phyloP scores from a whole-genome alignment of 1,284 basidiomycete species.

The Heterobasidion occidentale region DNA sequence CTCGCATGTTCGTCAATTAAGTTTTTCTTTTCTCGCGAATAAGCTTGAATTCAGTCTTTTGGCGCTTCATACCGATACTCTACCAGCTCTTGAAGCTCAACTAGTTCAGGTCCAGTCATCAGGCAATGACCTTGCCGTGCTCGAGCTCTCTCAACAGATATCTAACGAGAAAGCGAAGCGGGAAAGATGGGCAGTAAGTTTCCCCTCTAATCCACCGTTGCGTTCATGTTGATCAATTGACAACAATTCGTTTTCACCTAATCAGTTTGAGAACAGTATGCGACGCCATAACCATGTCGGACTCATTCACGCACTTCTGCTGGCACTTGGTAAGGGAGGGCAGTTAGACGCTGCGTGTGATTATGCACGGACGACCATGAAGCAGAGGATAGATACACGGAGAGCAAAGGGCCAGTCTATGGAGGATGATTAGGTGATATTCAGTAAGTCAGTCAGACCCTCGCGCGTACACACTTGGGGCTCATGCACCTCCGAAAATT shows the following conservation, averaged over 20 bases:
- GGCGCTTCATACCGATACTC: conserved; percentile 73
- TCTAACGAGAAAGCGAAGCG: conserved; percentile 74
- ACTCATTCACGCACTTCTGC: conserved; percentile 62
- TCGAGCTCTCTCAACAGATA: conserved; percentile 53
- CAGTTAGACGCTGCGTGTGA: conserved; percentile 41
- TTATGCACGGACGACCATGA: conserved; percentile 40
- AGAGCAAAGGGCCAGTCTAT: conserved; percentile 21
- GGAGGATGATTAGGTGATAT: background rate
- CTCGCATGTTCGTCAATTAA: background rate
- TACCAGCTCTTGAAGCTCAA: conserved; percentile 57
- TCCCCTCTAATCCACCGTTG: conserved; percentile 3
- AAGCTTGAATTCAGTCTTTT: conserved; percentile 90
- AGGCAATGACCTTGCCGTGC: conserved; percentile 36
- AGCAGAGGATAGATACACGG: conserved; percentile 40
- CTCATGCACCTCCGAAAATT: too few relatives aligned
- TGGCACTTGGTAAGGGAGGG: conserved; percentile 61
- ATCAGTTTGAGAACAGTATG: conserved; percentile 80
- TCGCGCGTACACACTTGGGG: too few relatives aligned
- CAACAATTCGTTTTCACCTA: background rate
- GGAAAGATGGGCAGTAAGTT: conserved; percentile 71
- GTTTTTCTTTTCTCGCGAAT: conserved; percentile 5
- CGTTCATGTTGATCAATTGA: conserved; percentile 11
- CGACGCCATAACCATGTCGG: conserved; percentile 80
- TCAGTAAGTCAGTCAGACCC: too few relatives aligned
- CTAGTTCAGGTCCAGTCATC: conserved; percentile 38